Evolutionary conservation across 371 early-diverging fungal genomes (phyloP).

Genomic region (Capniomyces stellatus): DNA sequence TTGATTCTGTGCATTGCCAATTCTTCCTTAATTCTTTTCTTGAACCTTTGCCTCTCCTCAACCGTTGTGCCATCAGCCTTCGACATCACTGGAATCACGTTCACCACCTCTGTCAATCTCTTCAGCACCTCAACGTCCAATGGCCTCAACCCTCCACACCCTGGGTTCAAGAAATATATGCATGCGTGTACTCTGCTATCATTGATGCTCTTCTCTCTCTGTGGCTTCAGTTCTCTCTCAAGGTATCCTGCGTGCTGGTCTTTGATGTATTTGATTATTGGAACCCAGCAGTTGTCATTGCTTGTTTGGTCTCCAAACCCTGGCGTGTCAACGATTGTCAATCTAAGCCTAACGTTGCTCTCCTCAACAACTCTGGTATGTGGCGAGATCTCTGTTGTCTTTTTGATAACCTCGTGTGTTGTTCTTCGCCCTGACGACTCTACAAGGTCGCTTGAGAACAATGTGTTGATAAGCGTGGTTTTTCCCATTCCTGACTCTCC

Average conservation of each 20-base stretch:
- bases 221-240: slow-evolving; percentile 70
- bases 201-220: slow-evolving; percentile 68
- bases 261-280: slow-evolving; percentile 77
- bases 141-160: slow-evolving; percentile 88
- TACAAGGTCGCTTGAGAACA: slow-evolving; percentile 67
- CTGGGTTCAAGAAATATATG: slow-evolving; percentile 91
- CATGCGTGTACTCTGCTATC: slow-evolving; percentile 96
- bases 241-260: slow-evolving; percentile 79
- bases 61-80: slow-evolving; percentile 60
- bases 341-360: slow-evolving; percentile 60
- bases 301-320: slow-evolving; percentile 93
- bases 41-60: slow-evolving; percentile 51
- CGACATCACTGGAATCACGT: slow-evolving; percentile 87
- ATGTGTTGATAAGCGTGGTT: slow-evolving; percentile 95
- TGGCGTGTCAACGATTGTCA: slow-evolving; percentile 89
- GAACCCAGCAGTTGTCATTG: slow-evolving; percentile 81
- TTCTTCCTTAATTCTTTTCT: slow-evolving; percentile 71
- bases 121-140: slow-evolving; percentile 95
- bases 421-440: slow-evolving; percentile 60
- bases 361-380: slow-evolving; percentile 68
- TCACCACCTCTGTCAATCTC: slow-evolving; percentile 78
- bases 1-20: slow-evolving; percentile 79
- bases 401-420: slow-evolving; percentile 52
- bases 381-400: slow-evolving; percentile 69
- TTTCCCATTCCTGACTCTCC: slow-evolving; percentile 98